Percentiles rank a stretch among this genome's conserved stretches.
Evolutionary conservation across 2,329 filamentous ascomycete species (phyloP).

Genomic region (Allantophomopsis cytisporea): DNA sequence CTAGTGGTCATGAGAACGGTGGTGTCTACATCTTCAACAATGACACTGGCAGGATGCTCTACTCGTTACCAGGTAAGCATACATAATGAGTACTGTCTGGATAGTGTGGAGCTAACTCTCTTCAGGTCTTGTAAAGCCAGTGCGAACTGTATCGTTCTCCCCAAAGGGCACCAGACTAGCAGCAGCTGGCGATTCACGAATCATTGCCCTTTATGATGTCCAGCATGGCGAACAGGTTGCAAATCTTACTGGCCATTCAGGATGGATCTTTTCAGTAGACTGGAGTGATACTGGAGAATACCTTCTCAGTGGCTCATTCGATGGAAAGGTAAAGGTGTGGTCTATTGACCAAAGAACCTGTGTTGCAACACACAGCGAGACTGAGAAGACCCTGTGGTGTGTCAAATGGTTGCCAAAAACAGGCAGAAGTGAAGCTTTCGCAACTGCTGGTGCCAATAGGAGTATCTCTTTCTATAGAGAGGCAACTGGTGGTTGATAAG

Average conservation of each 20-base stretch:
- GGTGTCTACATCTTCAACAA: conserved; percentile 93
- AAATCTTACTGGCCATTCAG: conserved; percentile 64
- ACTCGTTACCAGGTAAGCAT: conserved; percentile 65
- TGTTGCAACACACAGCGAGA: conserved; percentile 88
- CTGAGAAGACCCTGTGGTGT: conserved; percentile 71
- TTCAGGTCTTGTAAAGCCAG: conserved; percentile 69
- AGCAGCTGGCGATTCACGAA: conserved; percentile 75
- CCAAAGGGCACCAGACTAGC: conserved; percentile 75
- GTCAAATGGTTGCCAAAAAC: conserved; percentile 74
- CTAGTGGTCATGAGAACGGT: conserved; percentile 86
- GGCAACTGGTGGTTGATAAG: conserved; percentile 44
- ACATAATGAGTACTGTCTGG: not conserved
- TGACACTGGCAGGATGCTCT: conserved; percentile 68
- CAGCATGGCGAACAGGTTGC: conserved; percentile 85
- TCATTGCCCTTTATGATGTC: conserved; percentile 88
- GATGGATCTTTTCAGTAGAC: conserved; percentile 84
- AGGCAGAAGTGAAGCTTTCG: conserved; percentile 54
- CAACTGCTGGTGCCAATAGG: conserved; percentile 62
- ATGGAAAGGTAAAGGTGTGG: conserved; percentile 95
- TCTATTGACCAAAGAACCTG: conserved; percentile 71
- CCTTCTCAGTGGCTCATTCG: conserved; percentile 74
- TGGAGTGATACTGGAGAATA: conserved; percentile 93
- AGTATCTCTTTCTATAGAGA: conserved; percentile 76
- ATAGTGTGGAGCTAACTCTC: conserved; percentile 8
- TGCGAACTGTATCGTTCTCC: conserved; percentile 78